Evolutionary conservation across 75 land plant genomes (phyloP), one percentile per base, ranked within the genome.

Genomic region (Adiantum capillusveneris): DNA sequence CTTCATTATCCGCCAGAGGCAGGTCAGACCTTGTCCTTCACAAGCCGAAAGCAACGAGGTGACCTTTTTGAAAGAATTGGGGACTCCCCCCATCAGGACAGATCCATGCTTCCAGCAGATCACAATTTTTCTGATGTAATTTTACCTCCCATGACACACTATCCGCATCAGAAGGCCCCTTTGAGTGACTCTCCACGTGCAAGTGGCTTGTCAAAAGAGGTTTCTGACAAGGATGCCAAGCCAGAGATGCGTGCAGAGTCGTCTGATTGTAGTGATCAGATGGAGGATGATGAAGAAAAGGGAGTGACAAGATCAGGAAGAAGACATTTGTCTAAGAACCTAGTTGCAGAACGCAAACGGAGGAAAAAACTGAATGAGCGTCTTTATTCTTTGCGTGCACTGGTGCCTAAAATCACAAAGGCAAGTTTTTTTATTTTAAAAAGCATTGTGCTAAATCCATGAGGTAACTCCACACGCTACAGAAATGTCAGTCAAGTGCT

Each of bases 381-480:
- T 29, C 83, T 92, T 29, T 85, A 79, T 60, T 75, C 78, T 60
- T 95, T 92, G 22, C 65, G 94, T 49, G 75, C 95, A 7, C 84
- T 92, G 60, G 97, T 92, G 45, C 94, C 97, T 53, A 92, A 88
- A 30, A 88, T 92, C 56, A 79, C 83, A 65, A 88, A 84, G 85
- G 93, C 85, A 17, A 16, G 21, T 34, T 34, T 34, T 34, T 36
- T n/a, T n/a, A n/a, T n/a, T n/a, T n/a, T n/a, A n/a, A n/a, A n/a
- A n/a, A n/a, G n/a, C n/a, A n/a, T n/a, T n/a, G n/a, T n/a, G n/a
- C n/a, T n/a, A n/a, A n/a, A n/a, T n/a, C n/a, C n/a, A n/a, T n/a
- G n/a, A n/a, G n/a, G n/a, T n/a, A n/a, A n/a, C n/a, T n/a, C n/a
- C n/a, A n/a, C n/a, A n/a, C n/a, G n/a, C n/a, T n/a, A n/a, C n/a